Base-by-base conservation (phyloP, 2,329 filamentous ascomycete genomes). In the Aspergillus texensis region DNA sequence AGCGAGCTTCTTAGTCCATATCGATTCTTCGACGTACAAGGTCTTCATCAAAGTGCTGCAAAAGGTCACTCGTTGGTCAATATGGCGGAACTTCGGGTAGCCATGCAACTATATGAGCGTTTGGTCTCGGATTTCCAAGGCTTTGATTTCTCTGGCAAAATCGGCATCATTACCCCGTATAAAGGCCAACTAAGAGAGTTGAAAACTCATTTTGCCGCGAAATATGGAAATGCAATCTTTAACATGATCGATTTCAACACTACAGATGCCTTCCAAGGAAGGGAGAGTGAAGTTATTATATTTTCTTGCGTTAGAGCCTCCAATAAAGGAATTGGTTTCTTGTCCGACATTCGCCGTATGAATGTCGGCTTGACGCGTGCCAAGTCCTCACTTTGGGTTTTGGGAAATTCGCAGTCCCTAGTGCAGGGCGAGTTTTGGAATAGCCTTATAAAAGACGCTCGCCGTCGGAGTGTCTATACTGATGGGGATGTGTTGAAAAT, bases 311-410 rank as follows among this genome's bases (percentile, higher is more conserved):
- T 99, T 65, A 90, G 95, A 81, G 94, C 95, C 26, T 94, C 91
- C 34, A 88, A 92, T n/a, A 91, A 90, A 9, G 93, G 94, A 72
- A 97, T 99, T 74, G 95, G 95, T 84, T 99, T 99, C 87, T 90
- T 99, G 86, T 91, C 92, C 60, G 95, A 99, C 77, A 97, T 99
- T 74, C 89, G 95, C 63, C 94, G 95, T 84, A 98, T 99, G 96
- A 99, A 99, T 78, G 95, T 99, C 73, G 95, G 95, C 81, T 84
- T 99, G 64, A 99, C 95, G 26, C 91, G 95, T 83, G 96, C 95
- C 6, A 97, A 97, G 78, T 97, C 92, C 11, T 97, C 94, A 39
- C 85, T 99, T 11, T 99, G 94, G 92, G 94, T 99, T 62, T 85
- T 99, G 30, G 95, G 95, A 69, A 96, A 98, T 78, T 95, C 95